Evolutionary conservation across 208 protist genomes (phyloP).

Genomic region (Wallacemonas rigidus): DNA sequence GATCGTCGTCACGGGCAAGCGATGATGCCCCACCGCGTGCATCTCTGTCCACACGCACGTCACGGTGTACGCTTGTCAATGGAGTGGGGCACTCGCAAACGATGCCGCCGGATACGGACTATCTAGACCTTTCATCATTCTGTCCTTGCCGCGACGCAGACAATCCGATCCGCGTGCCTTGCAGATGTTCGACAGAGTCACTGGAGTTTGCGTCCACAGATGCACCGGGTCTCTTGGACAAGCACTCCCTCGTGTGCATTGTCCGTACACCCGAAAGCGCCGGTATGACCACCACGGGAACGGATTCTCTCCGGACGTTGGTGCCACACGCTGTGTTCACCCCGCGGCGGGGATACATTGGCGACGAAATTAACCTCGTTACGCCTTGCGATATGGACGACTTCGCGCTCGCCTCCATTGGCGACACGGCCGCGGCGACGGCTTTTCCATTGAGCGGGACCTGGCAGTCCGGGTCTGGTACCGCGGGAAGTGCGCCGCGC

Average conservation of each 20-base stretch:
- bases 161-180: background rate
- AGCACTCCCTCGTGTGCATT: conserved; percentile 1
- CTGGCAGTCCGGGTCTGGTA: background rate
- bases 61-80: background rate
- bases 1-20: too few relatives aligned
- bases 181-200: background rate
- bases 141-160: background rate
- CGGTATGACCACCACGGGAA: conserved; percentile 5
- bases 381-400: conserved; percentile 26
- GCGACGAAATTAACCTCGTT: conserved; percentile 22
- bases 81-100: conserved; percentile 11
- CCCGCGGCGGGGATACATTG: conserved; percentile 16
- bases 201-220: background rate
- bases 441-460: background rate
- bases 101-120: background rate
- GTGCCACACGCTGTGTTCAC: background rate
- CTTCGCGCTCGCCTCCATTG: conserved; percentile 29
- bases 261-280: background rate
- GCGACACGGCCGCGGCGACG: conserved; percentile 1
- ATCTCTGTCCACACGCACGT: background rate
- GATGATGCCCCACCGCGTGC: background rate
- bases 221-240: background rate
- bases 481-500: background rate
- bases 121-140: background rate
- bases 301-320: background rate